These are phyloP conservation scores for Boechera stricta DNA, from an alignment of 345 rosid species.

Conservation along the genomic window DNA sequence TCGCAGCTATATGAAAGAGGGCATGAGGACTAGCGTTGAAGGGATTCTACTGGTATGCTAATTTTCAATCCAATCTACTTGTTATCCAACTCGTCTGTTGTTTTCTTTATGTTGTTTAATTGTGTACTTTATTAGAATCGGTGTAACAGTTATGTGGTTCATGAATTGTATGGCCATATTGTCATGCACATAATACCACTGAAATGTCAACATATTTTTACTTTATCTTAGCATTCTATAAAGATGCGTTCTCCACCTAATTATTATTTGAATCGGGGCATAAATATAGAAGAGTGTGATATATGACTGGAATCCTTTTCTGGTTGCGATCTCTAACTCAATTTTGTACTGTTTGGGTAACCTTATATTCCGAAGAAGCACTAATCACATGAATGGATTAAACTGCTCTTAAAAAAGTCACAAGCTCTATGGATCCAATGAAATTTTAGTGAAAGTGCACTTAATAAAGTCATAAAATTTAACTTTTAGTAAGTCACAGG, in stretches of 20 bases:
- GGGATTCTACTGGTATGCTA: conserved; percentile 86
- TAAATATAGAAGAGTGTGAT: background rate
- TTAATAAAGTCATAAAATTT: background rate
- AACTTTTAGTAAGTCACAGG: background rate
- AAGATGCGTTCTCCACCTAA: conserved; percentile 2
- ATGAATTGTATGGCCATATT: conserved; percentile 8
- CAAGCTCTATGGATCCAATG: conserved; percentile 5
- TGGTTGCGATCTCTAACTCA: conserved; percentile 7
- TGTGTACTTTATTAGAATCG: background rate
- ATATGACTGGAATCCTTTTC: background rate
- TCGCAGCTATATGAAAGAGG: conserved; percentile 92
- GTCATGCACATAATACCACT: background rate
- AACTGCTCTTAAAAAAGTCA: background rate
- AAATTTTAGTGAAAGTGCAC: background rate
- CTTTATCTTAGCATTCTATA: background rate
- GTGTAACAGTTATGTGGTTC: conserved; percentile 14
- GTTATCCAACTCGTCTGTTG: conserved; percentile 1
- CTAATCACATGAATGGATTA: background rate
- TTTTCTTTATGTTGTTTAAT: conserved; percentile 11
- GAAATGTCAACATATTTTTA: background rate
- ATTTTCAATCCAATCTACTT: background rate
- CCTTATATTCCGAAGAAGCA: background rate
- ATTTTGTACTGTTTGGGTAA: conserved; percentile 2
- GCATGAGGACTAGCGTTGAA: conserved; percentile 96
- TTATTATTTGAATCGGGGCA: background rate